Evolutionary conservation across 352 stramenopile species (phyloP).

Genomic region (Pythium vanterpoolii): DNA sequence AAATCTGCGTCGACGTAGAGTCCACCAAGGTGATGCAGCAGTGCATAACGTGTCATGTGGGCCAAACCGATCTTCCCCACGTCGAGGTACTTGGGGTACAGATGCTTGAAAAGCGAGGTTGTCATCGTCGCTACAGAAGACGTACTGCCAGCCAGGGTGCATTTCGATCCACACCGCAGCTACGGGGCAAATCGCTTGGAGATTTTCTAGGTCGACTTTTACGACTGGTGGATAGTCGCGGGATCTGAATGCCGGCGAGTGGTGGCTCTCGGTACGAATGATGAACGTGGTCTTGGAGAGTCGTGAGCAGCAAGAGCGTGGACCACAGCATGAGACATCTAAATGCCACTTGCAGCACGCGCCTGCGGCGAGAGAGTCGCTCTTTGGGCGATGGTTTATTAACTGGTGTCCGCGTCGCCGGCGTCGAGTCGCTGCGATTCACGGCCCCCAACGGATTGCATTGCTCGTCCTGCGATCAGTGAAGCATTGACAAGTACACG

Average conservation of each 20-base stretch:
- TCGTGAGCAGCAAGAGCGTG: not conserved
- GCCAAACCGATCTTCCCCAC: conserved; percentile 45
- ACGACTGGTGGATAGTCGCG: conserved; percentile 58
- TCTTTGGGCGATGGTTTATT: not conserved
- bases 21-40: conserved; percentile 46
- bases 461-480: not conserved
- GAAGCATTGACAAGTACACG: no score
- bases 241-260: conserved; percentile 23
- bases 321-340: not conserved
- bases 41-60: conserved; percentile 52
- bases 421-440: not conserved
- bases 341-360: not conserved
- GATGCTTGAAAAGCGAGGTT: conserved; percentile 43
- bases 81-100: conserved; percentile 41
- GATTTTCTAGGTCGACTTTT: conserved; percentile 39
- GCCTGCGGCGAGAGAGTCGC: not conserved
- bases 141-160: conserved; percentile 47
- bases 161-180: conserved; percentile 47
- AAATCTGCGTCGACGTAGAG: conserved; percentile 57
- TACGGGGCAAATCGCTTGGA: conserved; percentile 45
- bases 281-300: not conserved
- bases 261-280: not conserved
- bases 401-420: not conserved
- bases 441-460: not conserved
- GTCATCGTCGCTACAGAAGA: conserved; percentile 58